These are phyloP conservation scores for Yueomyces sinensis DNA, from an alignment of 805 yeast species.

Conservation along the genomic window DNA sequence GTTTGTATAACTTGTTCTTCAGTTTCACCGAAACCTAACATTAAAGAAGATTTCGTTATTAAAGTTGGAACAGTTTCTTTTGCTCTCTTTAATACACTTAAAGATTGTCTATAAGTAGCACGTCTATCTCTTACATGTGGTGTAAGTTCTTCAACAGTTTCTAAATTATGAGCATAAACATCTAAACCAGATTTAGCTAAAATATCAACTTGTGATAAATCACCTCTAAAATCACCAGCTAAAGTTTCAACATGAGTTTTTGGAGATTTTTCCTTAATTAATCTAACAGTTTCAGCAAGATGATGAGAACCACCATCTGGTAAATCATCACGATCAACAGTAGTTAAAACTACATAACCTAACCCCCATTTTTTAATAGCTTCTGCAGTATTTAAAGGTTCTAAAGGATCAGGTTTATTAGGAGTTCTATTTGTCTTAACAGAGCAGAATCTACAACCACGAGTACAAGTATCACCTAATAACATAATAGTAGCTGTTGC, in stretches of 20 bases:
- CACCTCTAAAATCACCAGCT: conserved; percentile 93
- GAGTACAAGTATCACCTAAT: conserved; percentile 95
- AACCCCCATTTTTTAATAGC: conserved; percentile 97
- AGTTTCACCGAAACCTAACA: conserved; percentile 95
- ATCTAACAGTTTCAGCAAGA: conserved; percentile 72
- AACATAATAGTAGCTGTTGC: conserved; percentile 95
- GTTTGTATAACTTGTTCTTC: conserved; percentile 80
- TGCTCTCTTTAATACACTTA: conserved; percentile 67
- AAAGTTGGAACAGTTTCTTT: conserved; percentile 61
- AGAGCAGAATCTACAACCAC: conserved; percentile 98
- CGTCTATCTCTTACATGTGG: conserved; percentile 94
- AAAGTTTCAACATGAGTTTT: conserved; percentile 86
- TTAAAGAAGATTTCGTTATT: conserved; percentile 84
- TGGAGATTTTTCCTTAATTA: conserved; percentile 79
- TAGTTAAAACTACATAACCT: conserved; percentile 93
- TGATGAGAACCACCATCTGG: conserved; percentile 89
- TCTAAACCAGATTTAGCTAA: conserved; percentile 83
- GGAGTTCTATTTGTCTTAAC: conserved; percentile 89
- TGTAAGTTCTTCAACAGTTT: conserved; percentile 89
- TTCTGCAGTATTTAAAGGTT: conserved; percentile 95
- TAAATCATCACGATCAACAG: conserved; percentile 94
- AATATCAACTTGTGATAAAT: conserved; percentile 61
- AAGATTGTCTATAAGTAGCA: conserved; percentile 85
- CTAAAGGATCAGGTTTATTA: conserved; percentile 82
- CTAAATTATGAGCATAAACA: conserved; percentile 94